Percentiles rank a stretch among this genome's conserved stretches.
phyloP scores from a whole-genome alignment of 768 basidiomycete genomes.

The Tricholoma matsutake region DNA sequence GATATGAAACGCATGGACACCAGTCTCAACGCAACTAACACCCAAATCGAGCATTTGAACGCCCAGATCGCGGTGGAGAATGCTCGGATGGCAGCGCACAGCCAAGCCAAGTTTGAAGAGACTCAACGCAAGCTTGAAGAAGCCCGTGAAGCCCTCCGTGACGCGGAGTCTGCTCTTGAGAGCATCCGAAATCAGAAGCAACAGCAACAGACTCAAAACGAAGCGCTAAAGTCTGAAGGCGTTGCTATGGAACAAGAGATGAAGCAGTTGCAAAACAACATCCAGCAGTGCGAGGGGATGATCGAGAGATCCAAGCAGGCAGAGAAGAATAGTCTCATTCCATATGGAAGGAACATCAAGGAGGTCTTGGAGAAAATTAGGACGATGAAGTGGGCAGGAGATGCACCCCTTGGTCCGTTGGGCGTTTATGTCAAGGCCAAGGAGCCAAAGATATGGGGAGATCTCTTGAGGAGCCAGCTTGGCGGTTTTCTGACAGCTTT shows the following conservation, averaged over 20 bases:
- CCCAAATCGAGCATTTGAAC: conserved; percentile 37
- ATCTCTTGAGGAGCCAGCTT: conserved; percentile 62
- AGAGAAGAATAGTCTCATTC: conserved; percentile 55
- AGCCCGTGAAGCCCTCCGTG: conserved; percentile 37
- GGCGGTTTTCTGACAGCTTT: conserved; percentile 60
- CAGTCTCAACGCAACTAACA: conserved; percentile 30
- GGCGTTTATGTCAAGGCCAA: conserved; percentile 74
- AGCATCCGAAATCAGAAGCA: conserved; percentile 32
- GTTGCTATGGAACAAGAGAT: conserved; percentile 29
- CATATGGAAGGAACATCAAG: conserved; percentile 64
- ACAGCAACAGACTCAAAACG: conserved; percentile 26
- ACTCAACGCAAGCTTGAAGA: conserved; percentile 47
- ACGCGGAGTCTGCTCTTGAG: conserved; percentile 33
- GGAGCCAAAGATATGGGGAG: conserved; percentile 62
- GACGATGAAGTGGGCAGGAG: conserved; percentile 57
- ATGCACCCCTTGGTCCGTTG: conserved; percentile 72
- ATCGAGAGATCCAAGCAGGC: conserved; percentile 47
- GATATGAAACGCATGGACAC: conserved; percentile 50
- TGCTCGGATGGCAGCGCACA: conserved; percentile 49
- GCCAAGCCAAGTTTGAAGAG: conserved; percentile 62
- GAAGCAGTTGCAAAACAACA: conserved; percentile 33
- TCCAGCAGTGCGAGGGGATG: conserved; percentile 46
- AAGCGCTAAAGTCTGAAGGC: conserved; percentile 34
- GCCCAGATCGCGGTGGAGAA: conserved; percentile 52
- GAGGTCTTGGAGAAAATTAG: conserved; percentile 51